These are phyloP conservation scores for Stipa capillata DNA, from an alignment of 176 grass and related monocot species.

Conservation along the genomic window DNA sequence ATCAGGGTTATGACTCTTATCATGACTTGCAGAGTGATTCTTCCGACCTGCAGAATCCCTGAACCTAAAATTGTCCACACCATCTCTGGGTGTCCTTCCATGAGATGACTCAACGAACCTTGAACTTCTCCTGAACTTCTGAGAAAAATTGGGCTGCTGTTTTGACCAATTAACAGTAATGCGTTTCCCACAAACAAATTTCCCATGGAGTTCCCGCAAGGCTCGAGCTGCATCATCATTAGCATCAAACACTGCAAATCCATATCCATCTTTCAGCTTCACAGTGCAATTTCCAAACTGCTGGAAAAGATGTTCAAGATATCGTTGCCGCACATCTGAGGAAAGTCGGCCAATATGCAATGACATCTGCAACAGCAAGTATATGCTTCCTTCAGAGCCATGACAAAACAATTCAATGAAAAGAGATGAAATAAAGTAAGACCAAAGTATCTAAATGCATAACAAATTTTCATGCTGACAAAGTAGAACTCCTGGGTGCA, in stretches of 20 bases:
- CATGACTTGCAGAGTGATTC: neutral
- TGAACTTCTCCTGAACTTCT: slow-evolving; percentile 21
- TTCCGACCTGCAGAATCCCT: slow-evolving; percentile 5
- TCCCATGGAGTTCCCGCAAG: slow-evolving; percentile 20
- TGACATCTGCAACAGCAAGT: slow-evolving; percentile 50
- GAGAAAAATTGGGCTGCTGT: slow-evolving; percentile 26
- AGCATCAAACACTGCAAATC: slow-evolving; percentile 52
- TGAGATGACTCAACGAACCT: slow-evolving; percentile 4
- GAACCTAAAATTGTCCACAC: slow-evolving; percentile 8
- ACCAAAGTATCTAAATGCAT: neutral
- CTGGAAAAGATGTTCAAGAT: slow-evolving; percentile 40
- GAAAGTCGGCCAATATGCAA: slow-evolving; percentile 48
- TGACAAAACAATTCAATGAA: neutral
- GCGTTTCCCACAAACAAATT: slow-evolving; percentile 32
- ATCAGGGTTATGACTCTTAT: neutral
- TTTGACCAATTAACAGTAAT: slow-evolving; percentile 64
- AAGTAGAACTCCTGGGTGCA: neutral
- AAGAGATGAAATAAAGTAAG: neutral
- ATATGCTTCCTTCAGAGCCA: neutral
- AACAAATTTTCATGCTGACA: neutral
- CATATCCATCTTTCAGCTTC: slow-evolving; percentile 45
- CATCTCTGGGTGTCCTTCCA: slow-evolving; percentile 18
- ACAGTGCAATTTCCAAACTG: slow-evolving; percentile 42
- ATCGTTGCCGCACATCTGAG: slow-evolving; percentile 12
- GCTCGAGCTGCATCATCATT: slow-evolving; percentile 40